Conservation (phyloP, 345 rosid genomes). For the Sapria himalayana region DNA sequence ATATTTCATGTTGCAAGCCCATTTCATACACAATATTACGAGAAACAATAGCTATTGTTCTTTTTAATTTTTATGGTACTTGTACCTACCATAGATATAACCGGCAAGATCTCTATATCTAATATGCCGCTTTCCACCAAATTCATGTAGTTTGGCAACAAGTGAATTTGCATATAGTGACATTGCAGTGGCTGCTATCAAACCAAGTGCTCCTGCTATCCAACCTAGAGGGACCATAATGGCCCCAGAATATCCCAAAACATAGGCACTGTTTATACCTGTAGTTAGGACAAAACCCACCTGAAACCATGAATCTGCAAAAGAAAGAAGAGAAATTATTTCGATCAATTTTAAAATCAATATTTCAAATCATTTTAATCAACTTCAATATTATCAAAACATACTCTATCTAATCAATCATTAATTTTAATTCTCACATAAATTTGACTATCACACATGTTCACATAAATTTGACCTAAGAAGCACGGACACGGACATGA, state of each 20-base stretch:
- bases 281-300: conserved; percentile 67
- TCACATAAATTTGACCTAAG: too few species aligned
- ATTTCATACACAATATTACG: too few species aligned
- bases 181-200: conserved; percentile 38
- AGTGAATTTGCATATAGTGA: conserved; percentile 68
- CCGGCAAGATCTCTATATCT: conserved; percentile 89
- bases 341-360: too few species aligned
- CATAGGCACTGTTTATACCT: conserved; percentile 75
- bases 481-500: too few species aligned
- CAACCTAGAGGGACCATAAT: conserved; percentile 87
- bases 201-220: conserved; percentile 52
- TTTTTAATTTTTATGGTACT: neutral
- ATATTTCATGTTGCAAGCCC: too few species aligned
- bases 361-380: too few species aligned
- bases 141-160: conserved; percentile 66
- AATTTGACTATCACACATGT: too few species aligned
- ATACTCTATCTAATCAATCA: too few species aligned
- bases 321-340: too few species aligned
- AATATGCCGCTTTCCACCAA: conserved; percentile 78
- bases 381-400: too few species aligned
- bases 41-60: neutral
- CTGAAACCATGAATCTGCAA: conserved; percentile 84
- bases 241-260: conserved; percentile 77
- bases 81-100: conserved; percentile 36
- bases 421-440: too few species aligned